Conservation (phyloP, 495 filamentous ascomycete genomes). For the Lasiosphaeria miniovina region DNA sequence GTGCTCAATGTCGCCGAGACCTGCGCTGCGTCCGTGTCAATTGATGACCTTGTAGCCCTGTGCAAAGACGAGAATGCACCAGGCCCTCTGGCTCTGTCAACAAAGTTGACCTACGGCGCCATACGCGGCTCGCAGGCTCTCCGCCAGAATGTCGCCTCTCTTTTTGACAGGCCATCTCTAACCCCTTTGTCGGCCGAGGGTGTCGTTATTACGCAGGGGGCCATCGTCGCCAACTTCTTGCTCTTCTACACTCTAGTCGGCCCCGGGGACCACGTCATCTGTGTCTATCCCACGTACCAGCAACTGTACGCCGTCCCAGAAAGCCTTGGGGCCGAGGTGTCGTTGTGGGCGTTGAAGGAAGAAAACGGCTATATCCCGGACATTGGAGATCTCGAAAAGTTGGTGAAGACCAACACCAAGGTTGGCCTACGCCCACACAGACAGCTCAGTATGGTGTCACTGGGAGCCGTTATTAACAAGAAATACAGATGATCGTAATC, state of each 20-base stretch:
- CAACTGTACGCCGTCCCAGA: conserved; percentile 77
- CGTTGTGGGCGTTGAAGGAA: conserved; percentile 70
- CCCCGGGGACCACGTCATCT: conserved; percentile 84
- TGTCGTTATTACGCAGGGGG: conserved; percentile 75
- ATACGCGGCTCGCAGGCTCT: conserved; percentile 31
- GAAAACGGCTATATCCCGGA: conserved; percentile 66
- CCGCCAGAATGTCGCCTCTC: conserved; percentile 25
- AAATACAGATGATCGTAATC: conserved; percentile 36
- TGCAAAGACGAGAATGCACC: conserved; percentile 54
- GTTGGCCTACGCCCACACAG: conserved; percentile 15
- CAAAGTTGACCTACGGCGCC: conserved; percentile 34
- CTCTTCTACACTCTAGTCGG: conserved; percentile 71
- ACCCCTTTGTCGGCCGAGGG: conserved; percentile 47
- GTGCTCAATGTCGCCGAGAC: conserved; percentile 87
- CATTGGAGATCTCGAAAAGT: conserved; percentile 59
- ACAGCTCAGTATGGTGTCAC: background rate
- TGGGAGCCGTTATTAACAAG: background rate
- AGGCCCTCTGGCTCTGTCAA: conserved; percentile 48
- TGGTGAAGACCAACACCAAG: conserved; percentile 76
- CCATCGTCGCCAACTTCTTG: conserved; percentile 81
- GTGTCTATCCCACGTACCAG: conserved; percentile 87
- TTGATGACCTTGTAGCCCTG: conserved; percentile 63
- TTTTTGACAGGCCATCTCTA: conserved; percentile 20
- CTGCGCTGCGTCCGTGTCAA: conserved; percentile 76
- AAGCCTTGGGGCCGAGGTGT: conserved; percentile 77